A percentile compares a stretch with the other conserved stretches of the same genome.
Conservation (phyloP, 805 yeast genomes). For the Lachancea meyersii region DNA sequence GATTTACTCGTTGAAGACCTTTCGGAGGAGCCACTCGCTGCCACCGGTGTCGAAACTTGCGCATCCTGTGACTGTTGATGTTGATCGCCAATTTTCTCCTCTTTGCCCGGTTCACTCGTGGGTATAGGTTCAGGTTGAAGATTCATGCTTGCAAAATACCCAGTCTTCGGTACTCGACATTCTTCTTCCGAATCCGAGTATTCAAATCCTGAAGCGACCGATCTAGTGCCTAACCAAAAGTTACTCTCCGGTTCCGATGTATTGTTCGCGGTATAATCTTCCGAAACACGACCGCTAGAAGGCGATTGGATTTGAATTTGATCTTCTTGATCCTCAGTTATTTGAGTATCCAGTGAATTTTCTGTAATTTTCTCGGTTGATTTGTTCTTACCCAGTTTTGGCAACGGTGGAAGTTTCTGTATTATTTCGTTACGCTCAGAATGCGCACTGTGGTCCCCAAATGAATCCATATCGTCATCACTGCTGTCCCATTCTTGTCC, state of each 20-base stretch:
- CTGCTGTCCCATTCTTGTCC: conserved; percentile 39
- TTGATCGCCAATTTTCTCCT: too few species aligned
- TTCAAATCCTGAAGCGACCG: neutral
- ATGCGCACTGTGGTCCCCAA: neutral
- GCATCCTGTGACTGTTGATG: neutral
- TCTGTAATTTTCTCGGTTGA: neutral
- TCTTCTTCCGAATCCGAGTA: conserved; percentile 18
- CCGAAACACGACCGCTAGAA: neutral
- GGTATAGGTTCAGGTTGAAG: too few species aligned
- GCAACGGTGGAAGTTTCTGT: conserved; percentile 22
- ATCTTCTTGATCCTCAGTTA: neutral
- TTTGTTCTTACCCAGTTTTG: conserved; percentile 21
- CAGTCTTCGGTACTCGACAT: conserved; percentile 18
- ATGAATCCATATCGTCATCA: conserved; percentile 10
- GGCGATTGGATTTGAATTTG: neutral
- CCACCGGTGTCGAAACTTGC: neutral
- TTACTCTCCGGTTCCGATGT: neutral
- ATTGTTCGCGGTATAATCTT: neutral
- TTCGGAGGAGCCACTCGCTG: neutral
- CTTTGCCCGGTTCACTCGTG: too few species aligned
- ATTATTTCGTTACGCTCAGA: conserved; percentile 4
- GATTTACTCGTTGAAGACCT: neutral
- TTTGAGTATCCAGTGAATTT: neutral
- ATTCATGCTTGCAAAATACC: conserved; percentile 19
- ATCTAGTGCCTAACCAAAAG: neutral